phyloP scores from a whole-genome alignment of 1,284 basidiomycete species.

The Cutaneotrichosporon sp. region DNA sequence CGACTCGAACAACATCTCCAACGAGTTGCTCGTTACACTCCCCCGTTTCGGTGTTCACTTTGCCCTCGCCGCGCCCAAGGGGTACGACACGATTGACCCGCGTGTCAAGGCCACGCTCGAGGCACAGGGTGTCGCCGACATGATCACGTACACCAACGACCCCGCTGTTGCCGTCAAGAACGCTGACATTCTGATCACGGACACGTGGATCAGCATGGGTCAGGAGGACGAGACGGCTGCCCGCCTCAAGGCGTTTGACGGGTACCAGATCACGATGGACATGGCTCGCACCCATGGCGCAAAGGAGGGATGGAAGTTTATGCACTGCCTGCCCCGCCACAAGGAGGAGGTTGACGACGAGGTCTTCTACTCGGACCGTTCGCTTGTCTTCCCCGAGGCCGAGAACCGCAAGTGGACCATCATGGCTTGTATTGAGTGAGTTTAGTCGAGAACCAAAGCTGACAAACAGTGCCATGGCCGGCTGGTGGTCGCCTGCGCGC shows the following conservation, averaged over 20 bases:
- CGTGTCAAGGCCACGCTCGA: constrained; percentile 75
- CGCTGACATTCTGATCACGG: constrained; percentile 92
- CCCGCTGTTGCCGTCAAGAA: constrained; percentile 82
- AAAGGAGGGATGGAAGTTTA: constrained; percentile 86
- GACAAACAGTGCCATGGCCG: constrained; percentile 4
- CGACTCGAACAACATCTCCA: constrained; percentile 92
- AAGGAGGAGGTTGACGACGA: constrained; percentile 91
- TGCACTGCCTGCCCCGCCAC: constrained; percentile 95
- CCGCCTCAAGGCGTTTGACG: constrained; percentile 79
- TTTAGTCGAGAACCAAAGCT: constrained; percentile 11
- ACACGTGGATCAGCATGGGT: constrained; percentile 99
- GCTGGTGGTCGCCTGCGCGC: background rate
- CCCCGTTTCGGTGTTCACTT: constrained; percentile 87
- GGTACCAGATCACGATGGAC: constrained; percentile 91
- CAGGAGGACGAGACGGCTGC: constrained; percentile 93
- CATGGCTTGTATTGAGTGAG: constrained; percentile 62
- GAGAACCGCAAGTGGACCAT: constrained; percentile 94
- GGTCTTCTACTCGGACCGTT: constrained; percentile 60
- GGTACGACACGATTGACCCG: constrained; percentile 65
- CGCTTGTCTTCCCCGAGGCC: constrained; percentile 56
- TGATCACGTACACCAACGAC: constrained; percentile 50
- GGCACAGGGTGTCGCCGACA: constrained; percentile 35
- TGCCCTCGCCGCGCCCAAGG: constrained; percentile 74
- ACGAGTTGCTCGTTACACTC: constrained; percentile 94
- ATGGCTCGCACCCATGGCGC: constrained; percentile 76